A percentile compares a stretch with the other conserved stretches of the same genome.
These are phyloP conservation scores for Phytophthora capsici DNA, from an alignment of 352 stramenopile genomes.

Conservation along the genomic window DNA sequence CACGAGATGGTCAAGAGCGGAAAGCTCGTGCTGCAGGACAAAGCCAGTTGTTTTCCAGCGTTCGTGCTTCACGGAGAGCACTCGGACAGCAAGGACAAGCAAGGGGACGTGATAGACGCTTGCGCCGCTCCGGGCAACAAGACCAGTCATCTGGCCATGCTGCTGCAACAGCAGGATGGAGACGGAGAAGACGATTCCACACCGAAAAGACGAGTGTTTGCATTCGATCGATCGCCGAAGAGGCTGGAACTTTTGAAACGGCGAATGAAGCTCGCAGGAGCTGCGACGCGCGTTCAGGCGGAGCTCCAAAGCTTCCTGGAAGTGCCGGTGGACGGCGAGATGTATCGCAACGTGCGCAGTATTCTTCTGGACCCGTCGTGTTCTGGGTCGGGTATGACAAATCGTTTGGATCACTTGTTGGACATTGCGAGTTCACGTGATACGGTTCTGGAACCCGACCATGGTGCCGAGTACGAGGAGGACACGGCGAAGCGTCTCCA, in stretches of 20 bases:
- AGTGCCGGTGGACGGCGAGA: constrained; percentile 70
- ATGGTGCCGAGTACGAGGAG: constrained; percentile 50
- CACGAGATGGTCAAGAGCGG: constrained; percentile 82
- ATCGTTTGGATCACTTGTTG: constrained; percentile 92
- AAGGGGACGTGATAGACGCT: constrained; percentile 94
- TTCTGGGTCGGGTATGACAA: constrained; percentile 96
- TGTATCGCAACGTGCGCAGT: constrained; percentile 88
- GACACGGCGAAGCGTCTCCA: constrained; percentile 83
- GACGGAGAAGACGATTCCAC: constrained; percentile 36
- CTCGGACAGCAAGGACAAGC: constrained; percentile 41
- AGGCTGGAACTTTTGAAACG: constrained; percentile 89
- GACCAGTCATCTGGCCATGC: constrained; percentile 96
- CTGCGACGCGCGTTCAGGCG: constrained; percentile 81
- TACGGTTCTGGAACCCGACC: constrained; percentile 45
- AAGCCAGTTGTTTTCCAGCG: constrained; percentile 97
- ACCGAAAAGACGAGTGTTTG: constrained; percentile 89
- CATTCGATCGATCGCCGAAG: constrained; percentile 92
- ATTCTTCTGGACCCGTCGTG: constrained; percentile 97
- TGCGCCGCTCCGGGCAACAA: constrained; percentile 99
- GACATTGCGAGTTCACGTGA: constrained; percentile 78
- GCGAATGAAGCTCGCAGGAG: constrained; percentile 86
- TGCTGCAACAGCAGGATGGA: constrained; percentile 81
- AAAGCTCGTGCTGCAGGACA: constrained; percentile 96
- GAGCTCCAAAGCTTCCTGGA: constrained; percentile 94
- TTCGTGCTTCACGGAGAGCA: constrained; percentile 91